A percentile compares a stretch with the other conserved stretches of the same genome.
Evolutionary conservation across 441 rosid species (phyloP).

Genomic region (Dalechampia spathulata): DNA sequence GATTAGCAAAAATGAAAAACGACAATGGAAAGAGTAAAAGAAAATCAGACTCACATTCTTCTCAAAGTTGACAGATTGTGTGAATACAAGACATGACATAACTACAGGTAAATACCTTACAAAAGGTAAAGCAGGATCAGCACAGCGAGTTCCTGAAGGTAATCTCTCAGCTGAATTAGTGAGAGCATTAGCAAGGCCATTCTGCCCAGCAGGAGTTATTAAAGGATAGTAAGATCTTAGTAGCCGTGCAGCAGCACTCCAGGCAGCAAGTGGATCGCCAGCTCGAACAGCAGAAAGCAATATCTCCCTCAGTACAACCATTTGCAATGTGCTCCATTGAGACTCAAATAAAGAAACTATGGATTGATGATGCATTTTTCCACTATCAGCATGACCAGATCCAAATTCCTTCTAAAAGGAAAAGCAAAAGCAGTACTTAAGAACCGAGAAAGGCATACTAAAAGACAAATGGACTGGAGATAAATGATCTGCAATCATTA

Average conservation of each 20-base stretch:
- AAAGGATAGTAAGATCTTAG: slow-evolving; percentile 91
- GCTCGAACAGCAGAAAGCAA: slow-evolving; percentile 95
- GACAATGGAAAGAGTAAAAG: slow-evolving; percentile 1
- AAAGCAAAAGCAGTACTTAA: neutral
- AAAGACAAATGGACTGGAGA: neutral
- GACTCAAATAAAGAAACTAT: slow-evolving; percentile 85
- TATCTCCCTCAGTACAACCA: slow-evolving; percentile 98
- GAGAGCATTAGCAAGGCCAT: slow-evolving; percentile 91
- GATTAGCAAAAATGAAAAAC: neutral
- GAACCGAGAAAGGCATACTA: no score
- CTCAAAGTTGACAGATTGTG: neutral
- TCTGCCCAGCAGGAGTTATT: slow-evolving; percentile 94
- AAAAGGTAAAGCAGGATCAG: slow-evolving; percentile 96
- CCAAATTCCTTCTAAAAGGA: slow-evolving; percentile 43
- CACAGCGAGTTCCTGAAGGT: slow-evolving; percentile 92
- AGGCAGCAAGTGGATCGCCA: slow-evolving; percentile 94
- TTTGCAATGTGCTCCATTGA: slow-evolving; percentile 98
- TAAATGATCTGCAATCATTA: neutral
- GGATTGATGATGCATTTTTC: slow-evolving; percentile 75
- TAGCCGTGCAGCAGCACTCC: slow-evolving; percentile 99
- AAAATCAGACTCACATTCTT: slow-evolving; percentile 2
- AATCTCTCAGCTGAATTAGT: slow-evolving; percentile 82
- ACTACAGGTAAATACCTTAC: slow-evolving; percentile 57
- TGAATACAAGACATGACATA: neutral
- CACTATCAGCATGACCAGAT: slow-evolving; percentile 49